Evolutionary conservation across 805 yeast species (phyloP).

Genomic region (Candida orba): DNA sequence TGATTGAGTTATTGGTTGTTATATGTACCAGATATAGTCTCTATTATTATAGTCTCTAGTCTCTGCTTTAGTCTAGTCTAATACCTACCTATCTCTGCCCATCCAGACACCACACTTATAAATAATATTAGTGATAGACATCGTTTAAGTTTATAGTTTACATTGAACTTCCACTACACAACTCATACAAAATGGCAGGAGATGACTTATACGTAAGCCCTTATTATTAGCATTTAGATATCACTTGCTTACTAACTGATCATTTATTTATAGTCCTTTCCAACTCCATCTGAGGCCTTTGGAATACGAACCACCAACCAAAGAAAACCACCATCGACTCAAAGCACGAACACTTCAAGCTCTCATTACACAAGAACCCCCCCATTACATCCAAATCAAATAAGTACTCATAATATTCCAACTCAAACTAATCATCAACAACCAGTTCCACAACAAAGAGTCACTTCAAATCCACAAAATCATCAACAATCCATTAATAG

Average conservation of each 20-base stretch:
- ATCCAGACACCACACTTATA: constrained; percentile 1
- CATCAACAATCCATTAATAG: not conserved
- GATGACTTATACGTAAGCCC: constrained; percentile 22
- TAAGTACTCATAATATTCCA: not conserved
- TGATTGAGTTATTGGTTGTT: no score
- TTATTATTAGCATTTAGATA: not conserved
- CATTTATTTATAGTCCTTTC: constrained; percentile 17
- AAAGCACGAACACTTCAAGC: not conserved
- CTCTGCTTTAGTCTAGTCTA: no score
- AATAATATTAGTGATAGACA: no score
- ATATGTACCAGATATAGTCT: no score
- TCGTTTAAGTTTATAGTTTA: no score
- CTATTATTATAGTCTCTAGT: no score
- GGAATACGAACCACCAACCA: constrained; percentile 13
- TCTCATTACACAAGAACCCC: not conserved
- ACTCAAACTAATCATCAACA: constrained; percentile 1
- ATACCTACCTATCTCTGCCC: no score
- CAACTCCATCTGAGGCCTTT: constrained; percentile 26
- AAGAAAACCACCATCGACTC: constrained; percentile 4
- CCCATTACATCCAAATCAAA: not conserved
- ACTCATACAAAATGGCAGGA: constrained; percentile 16
- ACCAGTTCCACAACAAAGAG: not conserved
- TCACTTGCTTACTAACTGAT: not conserved
- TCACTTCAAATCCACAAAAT: not conserved
- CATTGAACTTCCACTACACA: no score